Percentiles rank a stretch among this genome's conserved stretches.
Conservation (phyloP, 2,329 filamentous ascomycete genomes). For the Apiospora aurea region DNA sequence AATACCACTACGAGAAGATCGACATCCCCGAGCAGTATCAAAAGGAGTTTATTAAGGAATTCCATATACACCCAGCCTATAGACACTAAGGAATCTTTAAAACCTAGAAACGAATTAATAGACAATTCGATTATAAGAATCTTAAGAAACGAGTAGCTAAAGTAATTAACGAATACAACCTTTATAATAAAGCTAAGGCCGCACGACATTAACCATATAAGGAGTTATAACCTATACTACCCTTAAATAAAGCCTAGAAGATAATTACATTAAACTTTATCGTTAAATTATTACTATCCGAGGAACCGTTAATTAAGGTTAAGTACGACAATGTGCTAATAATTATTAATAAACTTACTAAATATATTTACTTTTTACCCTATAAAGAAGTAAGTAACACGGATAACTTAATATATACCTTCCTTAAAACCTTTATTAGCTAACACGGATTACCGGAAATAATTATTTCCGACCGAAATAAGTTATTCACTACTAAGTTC, state of each 20-base stretch:
- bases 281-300: conserved; percentile 2
- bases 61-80: not conserved
- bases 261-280: conserved; percentile 10
- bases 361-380: not conserved
- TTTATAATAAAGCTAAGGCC: too few relatives aligned
- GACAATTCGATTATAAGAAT: too few relatives aligned
- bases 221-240: too few relatives aligned
- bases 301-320: not conserved
- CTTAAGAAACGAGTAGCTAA: too few relatives aligned
- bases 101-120: not conserved
- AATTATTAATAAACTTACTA: conserved; percentile 5
- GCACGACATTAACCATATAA: too few relatives aligned
- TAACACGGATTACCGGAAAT: conserved; percentile 6
- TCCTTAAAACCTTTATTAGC: conserved; percentile 1
- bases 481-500: conserved; percentile 21
- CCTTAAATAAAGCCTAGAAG: conserved; percentile 12
- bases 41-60: not conserved
- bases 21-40: not conserved
- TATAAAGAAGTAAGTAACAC: conserved; percentile 11
- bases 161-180: too few relatives aligned
- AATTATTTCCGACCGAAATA: conserved; percentile 20
- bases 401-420: conserved; percentile 9
- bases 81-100: conserved; percentile 22
- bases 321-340: not conserved
- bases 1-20: not conserved